Conservation (phyloP, 441 rosid genomes). For the Populus hybrid region DNA sequence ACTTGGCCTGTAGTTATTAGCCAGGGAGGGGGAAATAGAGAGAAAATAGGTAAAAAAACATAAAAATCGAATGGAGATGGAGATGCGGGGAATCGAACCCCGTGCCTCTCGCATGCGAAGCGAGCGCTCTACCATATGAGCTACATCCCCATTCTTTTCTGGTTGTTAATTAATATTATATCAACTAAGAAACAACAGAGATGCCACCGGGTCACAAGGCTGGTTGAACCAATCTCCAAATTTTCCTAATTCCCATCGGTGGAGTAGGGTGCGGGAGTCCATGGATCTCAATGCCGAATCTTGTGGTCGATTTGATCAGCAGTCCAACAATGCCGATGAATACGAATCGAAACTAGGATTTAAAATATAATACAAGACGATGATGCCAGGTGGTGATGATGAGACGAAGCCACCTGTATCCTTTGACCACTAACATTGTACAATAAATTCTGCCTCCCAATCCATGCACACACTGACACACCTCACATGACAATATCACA, state of each 20-base stretch:
- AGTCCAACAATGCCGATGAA: too few species aligned
- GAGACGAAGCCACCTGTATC: neutral
- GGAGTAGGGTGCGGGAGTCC: too few species aligned
- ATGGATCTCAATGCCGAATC: too few species aligned
- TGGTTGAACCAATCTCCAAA: neutral
- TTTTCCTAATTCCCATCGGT: too few species aligned
- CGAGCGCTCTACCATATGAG: slow-evolving; percentile 95
- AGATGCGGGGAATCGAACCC: slow-evolving; percentile 83
- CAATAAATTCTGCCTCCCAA: neutral
- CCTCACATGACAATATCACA: neutral
- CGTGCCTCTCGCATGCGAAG: slow-evolving; percentile 95
- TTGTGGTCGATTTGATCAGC: too few species aligned
- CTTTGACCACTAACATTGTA: neutral
- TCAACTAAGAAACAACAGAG: neutral
- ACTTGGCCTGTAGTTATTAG: too few species aligned
- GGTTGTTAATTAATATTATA: neutral
- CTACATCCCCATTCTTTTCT: slow-evolving; percentile 50
- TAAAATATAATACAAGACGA: too few species aligned
- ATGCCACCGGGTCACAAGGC: neutral
- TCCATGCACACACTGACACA: neutral
- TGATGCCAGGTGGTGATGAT: neutral
- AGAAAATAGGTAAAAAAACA: neutral
- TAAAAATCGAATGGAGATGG: neutral
- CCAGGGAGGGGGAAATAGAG: neutral
- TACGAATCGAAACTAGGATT: too few species aligned